phyloP scores from a whole-genome alignment of 2,329 filamentous ascomycete genomes.

The Scedosporium aurantiacum region DNA sequence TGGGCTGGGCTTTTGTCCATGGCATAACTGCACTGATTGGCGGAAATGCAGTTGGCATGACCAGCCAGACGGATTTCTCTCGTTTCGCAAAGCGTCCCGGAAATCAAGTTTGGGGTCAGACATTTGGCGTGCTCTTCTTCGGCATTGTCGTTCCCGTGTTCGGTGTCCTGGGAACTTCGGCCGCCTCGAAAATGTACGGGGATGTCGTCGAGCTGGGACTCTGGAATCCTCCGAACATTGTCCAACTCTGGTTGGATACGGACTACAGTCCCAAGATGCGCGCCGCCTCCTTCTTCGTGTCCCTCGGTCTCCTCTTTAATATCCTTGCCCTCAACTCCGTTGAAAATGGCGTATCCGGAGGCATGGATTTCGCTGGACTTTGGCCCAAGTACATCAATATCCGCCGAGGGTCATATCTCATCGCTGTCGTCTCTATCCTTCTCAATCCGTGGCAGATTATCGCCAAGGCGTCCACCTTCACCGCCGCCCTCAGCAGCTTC shows the following conservation, averaged over 20 bases:
- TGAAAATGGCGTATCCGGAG: slow-evolving; percentile 36
- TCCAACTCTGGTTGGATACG: background rate
- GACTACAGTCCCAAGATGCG: background rate
- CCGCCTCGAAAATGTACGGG: slow-evolving; percentile 19
- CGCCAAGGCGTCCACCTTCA: slow-evolving; percentile 28
- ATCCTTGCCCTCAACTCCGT: slow-evolving; percentile 13
- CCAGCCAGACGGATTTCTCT: slow-evolving; percentile 33
- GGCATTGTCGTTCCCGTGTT: slow-evolving; percentile 26
- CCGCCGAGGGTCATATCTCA: slow-evolving; percentile 39
- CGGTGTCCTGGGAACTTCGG: slow-evolving; percentile 23
- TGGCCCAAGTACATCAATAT: slow-evolving; percentile 45
- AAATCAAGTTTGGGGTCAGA: slow-evolving; percentile 29
- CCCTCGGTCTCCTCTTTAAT: background rate
- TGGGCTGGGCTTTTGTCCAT: slow-evolving; percentile 25
- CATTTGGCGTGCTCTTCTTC: slow-evolving; percentile 24
- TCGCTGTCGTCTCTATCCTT: slow-evolving; percentile 29
- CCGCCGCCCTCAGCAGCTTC: slow-evolving; percentile 32
- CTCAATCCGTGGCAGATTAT: slow-evolving; percentile 41
- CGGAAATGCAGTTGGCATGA: slow-evolving; percentile 30
- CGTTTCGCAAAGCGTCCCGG: slow-evolving; percentile 27
- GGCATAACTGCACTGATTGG: slow-evolving; percentile 31
- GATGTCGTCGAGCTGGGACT: slow-evolving; percentile 14
- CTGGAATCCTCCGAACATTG: slow-evolving; percentile 26
- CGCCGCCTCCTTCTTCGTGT: background rate
- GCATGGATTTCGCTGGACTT: slow-evolving; percentile 43